Percentiles rank a stretch among this genome's conserved stretches.
These are phyloP conservation scores for Botrytis byssoidea DNA, from an alignment of 2,329 filamentous ascomycete species.

Conservation along the genomic window DNA sequence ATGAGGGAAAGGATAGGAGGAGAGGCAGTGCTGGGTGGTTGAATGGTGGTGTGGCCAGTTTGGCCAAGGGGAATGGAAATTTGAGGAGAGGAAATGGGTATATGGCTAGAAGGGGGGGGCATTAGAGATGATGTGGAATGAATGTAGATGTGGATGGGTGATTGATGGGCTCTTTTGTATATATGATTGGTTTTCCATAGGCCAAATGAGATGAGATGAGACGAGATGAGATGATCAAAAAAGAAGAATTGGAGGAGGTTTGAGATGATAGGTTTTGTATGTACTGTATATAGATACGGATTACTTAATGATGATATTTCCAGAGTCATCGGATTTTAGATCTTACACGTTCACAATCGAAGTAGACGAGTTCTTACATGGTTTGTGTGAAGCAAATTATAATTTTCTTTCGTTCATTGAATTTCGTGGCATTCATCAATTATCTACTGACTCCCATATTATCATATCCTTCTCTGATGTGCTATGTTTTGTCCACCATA, in stretches of 20 bases:
- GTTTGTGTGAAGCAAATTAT: not conserved
- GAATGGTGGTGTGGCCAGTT: slow-evolving; percentile 9
- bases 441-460: not conserved
- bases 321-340: not conserved
- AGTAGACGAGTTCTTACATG: too few relatives aligned
- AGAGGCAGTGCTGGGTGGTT: slow-evolving; percentile 18
- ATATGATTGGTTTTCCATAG: slow-evolving; percentile 10
- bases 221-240: not conserved
- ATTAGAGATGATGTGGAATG: not conserved
- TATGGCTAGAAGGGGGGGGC: slow-evolving; percentile 18
- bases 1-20: slow-evolving; percentile 23
- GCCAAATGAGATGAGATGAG: not conserved
- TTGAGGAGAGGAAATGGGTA: slow-evolving; percentile 18
- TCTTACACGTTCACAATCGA: not conserved
- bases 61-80: slow-evolving; percentile 12
- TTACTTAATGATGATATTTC: slow-evolving; percentile 21
- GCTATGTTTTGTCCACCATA: not conserved
- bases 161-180: slow-evolving; percentile 14
- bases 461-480: too few relatives aligned
- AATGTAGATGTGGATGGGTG: not conserved
- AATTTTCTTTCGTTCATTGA: not conserved
- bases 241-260: not conserved
- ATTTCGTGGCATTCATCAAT: not conserved
- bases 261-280: not conserved
- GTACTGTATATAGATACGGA: slow-evolving; percentile 17